Evolutionary conservation across 352 stramenopile genomes (phyloP).

Genomic region (Peronosclerospora sorghi): DNA sequence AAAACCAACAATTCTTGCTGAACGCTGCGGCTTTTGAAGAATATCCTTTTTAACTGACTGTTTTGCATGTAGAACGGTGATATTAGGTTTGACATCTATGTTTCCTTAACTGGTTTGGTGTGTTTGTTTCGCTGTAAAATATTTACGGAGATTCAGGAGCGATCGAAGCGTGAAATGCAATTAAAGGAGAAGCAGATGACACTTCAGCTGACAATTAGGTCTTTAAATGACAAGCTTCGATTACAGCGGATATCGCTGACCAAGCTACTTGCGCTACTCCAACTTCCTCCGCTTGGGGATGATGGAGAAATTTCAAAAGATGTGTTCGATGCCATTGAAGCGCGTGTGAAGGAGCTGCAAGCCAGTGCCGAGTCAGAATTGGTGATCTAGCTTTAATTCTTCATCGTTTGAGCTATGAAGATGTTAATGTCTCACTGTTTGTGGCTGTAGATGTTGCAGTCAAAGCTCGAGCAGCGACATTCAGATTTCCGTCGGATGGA

Average conservation of each 20-base stretch:
- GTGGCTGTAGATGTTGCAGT: conserved; percentile 29
- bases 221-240: conserved; percentile 37
- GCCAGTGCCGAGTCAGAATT: conserved; percentile 48
- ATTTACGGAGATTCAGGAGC: conserved; percentile 70
- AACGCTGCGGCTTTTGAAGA: conserved; percentile 79
- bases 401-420: not conserved
- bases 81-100: conserved; percentile 5
- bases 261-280: conserved; percentile 46
- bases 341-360: conserved; percentile 44
- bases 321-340: conserved; percentile 41
- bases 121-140: conserved; percentile 16
- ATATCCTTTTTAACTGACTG: conserved; percentile 49
- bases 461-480: conserved; percentile 40
- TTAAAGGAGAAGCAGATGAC: conserved; percentile 56
- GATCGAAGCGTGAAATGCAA: conserved; percentile 44
- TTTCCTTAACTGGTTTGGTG: conserved; percentile 45
- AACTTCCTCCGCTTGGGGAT: conserved; percentile 24
- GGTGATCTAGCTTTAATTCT: conserved; percentile 15
- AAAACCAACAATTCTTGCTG: conserved; percentile 78
- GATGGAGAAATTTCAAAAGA: conserved; percentile 29
- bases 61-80: conserved; percentile 5
- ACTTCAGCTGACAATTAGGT: conserved; percentile 54
- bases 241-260: conserved; percentile 42
- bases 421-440: conserved; percentile 1
- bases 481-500: conserved; percentile 53